phyloP scores from a whole-genome alignment of 768 basidiomycete genomes.

The Tylopilus balloui region DNA sequence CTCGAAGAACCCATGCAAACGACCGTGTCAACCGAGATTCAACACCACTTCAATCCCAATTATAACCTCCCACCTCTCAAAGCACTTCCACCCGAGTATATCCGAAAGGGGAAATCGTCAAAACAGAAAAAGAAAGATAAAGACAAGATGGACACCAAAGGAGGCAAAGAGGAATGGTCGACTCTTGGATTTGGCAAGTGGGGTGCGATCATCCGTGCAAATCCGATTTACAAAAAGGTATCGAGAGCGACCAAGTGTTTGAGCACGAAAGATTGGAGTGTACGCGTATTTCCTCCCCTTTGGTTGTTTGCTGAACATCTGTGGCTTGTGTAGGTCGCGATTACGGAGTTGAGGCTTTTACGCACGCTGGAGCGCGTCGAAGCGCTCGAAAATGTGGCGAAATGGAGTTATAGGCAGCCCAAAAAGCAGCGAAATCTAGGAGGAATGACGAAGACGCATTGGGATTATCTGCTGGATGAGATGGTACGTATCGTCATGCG shows the following conservation, averaged over 20 bases:
- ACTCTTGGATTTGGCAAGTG: constrained; percentile 67
- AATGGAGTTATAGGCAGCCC: constrained; percentile 93
- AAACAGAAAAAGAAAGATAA: constrained; percentile 54
- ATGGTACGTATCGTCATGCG: constrained; percentile 56
- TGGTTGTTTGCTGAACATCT: neutral
- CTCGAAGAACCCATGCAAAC: constrained; percentile 17
- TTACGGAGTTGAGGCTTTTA: constrained; percentile 70
- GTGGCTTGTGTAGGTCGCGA: constrained; percentile 54
- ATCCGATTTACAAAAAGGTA: constrained; percentile 70
- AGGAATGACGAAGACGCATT: constrained; percentile 75
- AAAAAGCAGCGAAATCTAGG: constrained; percentile 87
- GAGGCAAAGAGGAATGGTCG: constrained; percentile 58
- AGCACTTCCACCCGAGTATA: constrained; percentile 50
- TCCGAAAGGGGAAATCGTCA: constrained; percentile 43
- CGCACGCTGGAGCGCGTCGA: constrained; percentile 86
- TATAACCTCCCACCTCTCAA: constrained; percentile 57
- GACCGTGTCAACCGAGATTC: constrained; percentile 13
- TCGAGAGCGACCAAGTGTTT: constrained; percentile 71
- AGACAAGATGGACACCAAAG: constrained; percentile 44
- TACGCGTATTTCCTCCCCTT: constrained; percentile 37
- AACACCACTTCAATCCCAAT: constrained; percentile 39
- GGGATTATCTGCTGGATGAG: constrained; percentile 96
- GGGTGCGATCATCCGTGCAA: constrained; percentile 70
- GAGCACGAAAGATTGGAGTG: constrained; percentile 78
- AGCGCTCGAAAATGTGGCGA: constrained; percentile 65